Percentiles rank a stretch among this genome's conserved stretches.
Evolutionary conservation across 2,329 filamentous ascomycete genomes (phyloP).

Genomic region (Ophiocordyceps camponoti-floridani): DNA sequence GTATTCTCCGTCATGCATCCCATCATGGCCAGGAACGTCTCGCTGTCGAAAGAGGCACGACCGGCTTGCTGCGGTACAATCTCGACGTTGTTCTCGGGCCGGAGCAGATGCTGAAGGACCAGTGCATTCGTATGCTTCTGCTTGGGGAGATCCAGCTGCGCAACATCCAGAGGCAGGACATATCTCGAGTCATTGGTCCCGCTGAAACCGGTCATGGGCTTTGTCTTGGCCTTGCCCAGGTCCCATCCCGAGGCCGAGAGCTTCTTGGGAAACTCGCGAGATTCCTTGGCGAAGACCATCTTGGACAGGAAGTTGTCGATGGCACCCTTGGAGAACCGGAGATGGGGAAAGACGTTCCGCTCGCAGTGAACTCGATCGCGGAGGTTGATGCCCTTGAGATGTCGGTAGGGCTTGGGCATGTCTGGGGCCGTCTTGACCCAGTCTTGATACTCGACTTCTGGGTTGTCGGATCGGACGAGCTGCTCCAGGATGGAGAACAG

Average conservation of each 20-base stretch:
- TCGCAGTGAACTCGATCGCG: slow-evolving; percentile 31
- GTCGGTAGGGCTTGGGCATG: slow-evolving; percentile 18
- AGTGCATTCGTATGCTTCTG: slow-evolving; percentile 50
- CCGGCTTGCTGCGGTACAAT: slow-evolving; percentile 1
- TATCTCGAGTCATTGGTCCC: slow-evolving; percentile 47
- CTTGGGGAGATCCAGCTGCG: slow-evolving; percentile 32
- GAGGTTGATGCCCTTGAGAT: slow-evolving; percentile 36
- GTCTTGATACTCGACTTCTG: slow-evolving; percentile 27
- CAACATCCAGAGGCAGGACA: slow-evolving; percentile 37
- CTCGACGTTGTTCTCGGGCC: slow-evolving; percentile 25
- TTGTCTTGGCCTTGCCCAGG: slow-evolving; percentile 25
- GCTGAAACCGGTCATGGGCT: slow-evolving; percentile 47
- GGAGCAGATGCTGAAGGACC: slow-evolving; percentile 41
- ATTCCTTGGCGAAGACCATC: slow-evolving; percentile 42
- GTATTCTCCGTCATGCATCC: slow-evolving; percentile 17
- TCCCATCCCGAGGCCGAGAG: slow-evolving; percentile 53
- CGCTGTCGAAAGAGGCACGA: slow-evolving; percentile 8
- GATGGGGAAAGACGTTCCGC: slow-evolving; percentile 28
- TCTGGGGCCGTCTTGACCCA: slow-evolving; percentile 23
- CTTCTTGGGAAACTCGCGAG: slow-evolving; percentile 45
- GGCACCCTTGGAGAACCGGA: slow-evolving; percentile 31
- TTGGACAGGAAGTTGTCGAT: slow-evolving; percentile 46
- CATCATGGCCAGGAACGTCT: slow-evolving; percentile 25
- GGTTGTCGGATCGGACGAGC: slow-evolving; percentile 32
- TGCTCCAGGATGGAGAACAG: slow-evolving; percentile 27